Conservation (phyloP, 257 asterid genomes). For the Solanum chmielewskii region DNA sequence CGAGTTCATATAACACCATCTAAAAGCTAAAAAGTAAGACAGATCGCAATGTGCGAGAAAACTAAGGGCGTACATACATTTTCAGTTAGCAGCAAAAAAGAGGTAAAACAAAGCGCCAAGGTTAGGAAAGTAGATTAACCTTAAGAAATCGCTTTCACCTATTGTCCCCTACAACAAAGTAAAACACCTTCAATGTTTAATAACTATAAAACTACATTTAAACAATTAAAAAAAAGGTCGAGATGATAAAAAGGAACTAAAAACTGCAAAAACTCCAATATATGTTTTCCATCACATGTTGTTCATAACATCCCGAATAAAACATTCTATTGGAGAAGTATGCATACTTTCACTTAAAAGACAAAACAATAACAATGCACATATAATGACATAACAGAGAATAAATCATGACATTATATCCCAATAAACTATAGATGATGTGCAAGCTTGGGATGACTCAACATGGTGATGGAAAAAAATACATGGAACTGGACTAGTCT, state of each 20-base stretch:
- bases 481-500: slow-evolving; percentile 35
- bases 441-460: slow-evolving; percentile 43
- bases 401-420: too few species aligned
- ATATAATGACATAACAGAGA: too few species aligned
- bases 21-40: too few species aligned
- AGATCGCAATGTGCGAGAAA: background rate
- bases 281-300: too few species aligned
- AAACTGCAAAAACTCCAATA: too few species aligned
- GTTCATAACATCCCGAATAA: too few species aligned
- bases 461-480: slow-evolving; percentile 30
- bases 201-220: background rate
- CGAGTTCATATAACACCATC: too few species aligned
- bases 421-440: too few species aligned
- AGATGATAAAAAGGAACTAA: background rate
- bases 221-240: background rate
- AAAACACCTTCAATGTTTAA: slow-evolving; percentile 51
- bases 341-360: too few species aligned
- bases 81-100: background rate
- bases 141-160: slow-evolving; percentile 94
- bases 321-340: too few species aligned
- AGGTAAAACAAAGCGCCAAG: background rate
- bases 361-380: too few species aligned
- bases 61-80: background rate
- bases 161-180: slow-evolving; percentile 92
- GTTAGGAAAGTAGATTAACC: slow-evolving; percentile 25